phyloP scores from a whole-genome alignment of 1,284 basidiomycete genomes.

The Moesziomyces sp. region DNA sequence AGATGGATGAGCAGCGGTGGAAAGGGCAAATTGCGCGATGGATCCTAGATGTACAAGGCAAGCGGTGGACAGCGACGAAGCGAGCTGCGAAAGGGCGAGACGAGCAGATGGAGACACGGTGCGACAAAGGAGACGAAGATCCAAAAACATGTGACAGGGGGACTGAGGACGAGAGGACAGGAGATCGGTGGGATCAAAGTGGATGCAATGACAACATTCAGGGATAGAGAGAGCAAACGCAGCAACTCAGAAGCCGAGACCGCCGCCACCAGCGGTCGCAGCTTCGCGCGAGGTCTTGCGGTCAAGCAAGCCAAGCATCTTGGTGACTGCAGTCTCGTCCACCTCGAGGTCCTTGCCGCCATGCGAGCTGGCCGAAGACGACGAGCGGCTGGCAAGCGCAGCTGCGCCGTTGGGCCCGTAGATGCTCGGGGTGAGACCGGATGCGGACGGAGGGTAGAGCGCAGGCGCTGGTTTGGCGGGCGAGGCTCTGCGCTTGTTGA shows the following conservation, averaged over 20 bases:
- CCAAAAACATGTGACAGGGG: conserved; percentile 6
- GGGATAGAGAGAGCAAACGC: background rate
- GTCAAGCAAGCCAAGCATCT: conserved; percentile 53
- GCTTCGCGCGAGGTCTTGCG: conserved; percentile 36
- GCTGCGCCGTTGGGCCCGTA: conserved; percentile 35
- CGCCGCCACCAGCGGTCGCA: conserved; percentile 9
- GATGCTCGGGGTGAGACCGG: conserved; percentile 37
- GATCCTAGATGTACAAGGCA: too few relatives aligned
- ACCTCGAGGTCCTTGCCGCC: conserved; percentile 41
- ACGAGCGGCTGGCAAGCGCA: conserved; percentile 3
- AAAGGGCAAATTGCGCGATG: too few relatives aligned
- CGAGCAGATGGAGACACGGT: too few relatives aligned
- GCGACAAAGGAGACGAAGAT: too few relatives aligned
- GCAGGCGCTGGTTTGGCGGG: conserved; percentile 17
- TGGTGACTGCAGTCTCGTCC: conserved; percentile 49
- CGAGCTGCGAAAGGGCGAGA: too few relatives aligned
- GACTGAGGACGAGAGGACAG: conserved; percentile 3
- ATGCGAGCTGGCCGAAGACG: conserved; percentile 11
- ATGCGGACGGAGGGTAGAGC: conserved; percentile 17
- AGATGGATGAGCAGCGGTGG: too few relatives aligned
- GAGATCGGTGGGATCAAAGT: conserved; percentile 7
- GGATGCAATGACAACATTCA: background rate
- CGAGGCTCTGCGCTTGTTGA: conserved; percentile 31
- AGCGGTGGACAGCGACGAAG: too few relatives aligned
- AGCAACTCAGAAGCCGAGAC: conserved; percentile 16